Evolutionary conservation across 78 protist genomes (phyloP).

Genomic region (Isochrysis galbana): DNA sequence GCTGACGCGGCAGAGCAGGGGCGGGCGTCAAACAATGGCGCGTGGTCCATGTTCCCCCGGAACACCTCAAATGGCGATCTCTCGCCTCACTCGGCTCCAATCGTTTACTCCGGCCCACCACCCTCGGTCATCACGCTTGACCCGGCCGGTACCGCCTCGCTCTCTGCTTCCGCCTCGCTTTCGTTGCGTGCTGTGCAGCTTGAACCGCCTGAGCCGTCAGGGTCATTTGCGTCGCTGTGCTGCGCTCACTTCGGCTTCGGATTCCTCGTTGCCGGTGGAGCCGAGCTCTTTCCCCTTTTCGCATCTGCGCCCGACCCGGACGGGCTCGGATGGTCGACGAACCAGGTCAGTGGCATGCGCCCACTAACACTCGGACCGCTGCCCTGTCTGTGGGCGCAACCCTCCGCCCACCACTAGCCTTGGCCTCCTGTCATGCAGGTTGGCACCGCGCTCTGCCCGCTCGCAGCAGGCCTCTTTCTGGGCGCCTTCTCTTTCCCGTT

Average conservation of each 20-base stretch:
- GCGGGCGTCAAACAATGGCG: no score
- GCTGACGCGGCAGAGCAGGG: no score
- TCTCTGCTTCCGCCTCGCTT: no score
- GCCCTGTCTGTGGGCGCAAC: background rate
- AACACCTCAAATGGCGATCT: no score
- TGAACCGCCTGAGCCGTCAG: no score
- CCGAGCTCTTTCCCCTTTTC: slow-evolving; percentile 3
- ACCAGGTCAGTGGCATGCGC: background rate
- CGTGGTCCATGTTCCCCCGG: no score
- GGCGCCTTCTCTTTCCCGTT: background rate
- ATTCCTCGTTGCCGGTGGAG: background rate
- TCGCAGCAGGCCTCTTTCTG: background rate
- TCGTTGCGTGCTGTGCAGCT: no score
- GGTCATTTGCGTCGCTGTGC: background rate
- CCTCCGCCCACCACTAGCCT: background rate
- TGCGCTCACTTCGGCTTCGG: background rate
- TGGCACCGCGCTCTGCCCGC: background rate
- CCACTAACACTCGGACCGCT: background rate
- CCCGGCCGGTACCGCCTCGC: no score
- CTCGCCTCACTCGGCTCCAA: no score
- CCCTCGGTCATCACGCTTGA: no score
- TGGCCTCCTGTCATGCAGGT: background rate
- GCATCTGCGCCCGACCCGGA: background rate
- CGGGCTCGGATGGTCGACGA: background rate
- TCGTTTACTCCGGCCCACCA: no score